Percentiles rank a stretch among this genome's conserved stretches.
phyloP scores from a whole-genome alignment of 768 basidiomycete species.

The Boletales sp. region DNA sequence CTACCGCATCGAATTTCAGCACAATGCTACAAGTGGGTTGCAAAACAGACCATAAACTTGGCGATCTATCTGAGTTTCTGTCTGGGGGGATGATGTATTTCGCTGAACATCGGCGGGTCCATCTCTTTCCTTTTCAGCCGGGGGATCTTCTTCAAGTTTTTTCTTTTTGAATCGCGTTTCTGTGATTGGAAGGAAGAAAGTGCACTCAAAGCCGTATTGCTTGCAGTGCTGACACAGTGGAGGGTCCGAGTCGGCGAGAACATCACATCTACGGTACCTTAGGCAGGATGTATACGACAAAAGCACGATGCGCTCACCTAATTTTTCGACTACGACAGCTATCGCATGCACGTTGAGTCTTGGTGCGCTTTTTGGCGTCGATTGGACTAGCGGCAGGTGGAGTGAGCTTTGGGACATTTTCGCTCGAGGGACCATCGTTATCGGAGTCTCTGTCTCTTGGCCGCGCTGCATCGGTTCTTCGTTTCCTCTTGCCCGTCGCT shows the following conservation, averaged over 20 bases:
- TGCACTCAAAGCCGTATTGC: constrained; percentile 90
- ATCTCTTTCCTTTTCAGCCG: constrained; percentile 36
- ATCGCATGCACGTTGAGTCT: constrained; percentile 91
- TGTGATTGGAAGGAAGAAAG: constrained; percentile 96
- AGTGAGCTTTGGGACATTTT: constrained; percentile 34
- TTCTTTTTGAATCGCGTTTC: constrained; percentile 99
- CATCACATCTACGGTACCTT: constrained; percentile 60
- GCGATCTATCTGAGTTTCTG: constrained; percentile 52
- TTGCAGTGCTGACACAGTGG: constrained; percentile 92
- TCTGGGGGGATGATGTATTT: constrained; percentile 42
- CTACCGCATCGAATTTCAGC: constrained; percentile 31
- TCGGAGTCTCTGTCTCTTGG: constrained; percentile 55
- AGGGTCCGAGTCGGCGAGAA: constrained; percentile 73
- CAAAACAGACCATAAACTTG: constrained; percentile 57
- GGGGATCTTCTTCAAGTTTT: constrained; percentile 69
- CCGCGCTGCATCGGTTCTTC: constrained; percentile 41
- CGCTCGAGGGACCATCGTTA: constrained; percentile 56
- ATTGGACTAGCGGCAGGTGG: constrained; percentile 30
- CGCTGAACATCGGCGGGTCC: constrained; percentile 25
- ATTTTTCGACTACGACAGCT: constrained; percentile 90
- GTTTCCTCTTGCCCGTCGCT: constrained; percentile 57
- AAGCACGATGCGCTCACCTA: constrained; percentile 40
- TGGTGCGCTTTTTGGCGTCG: constrained; percentile 84
- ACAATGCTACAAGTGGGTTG: constrained; percentile 8
- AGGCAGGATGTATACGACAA: constrained; percentile 9